Evolutionary conservation across 176 grass and related monocot species (phyloP), one percentile per base, ranked within the genome.

Genomic region (Puya raimondii): DNA sequence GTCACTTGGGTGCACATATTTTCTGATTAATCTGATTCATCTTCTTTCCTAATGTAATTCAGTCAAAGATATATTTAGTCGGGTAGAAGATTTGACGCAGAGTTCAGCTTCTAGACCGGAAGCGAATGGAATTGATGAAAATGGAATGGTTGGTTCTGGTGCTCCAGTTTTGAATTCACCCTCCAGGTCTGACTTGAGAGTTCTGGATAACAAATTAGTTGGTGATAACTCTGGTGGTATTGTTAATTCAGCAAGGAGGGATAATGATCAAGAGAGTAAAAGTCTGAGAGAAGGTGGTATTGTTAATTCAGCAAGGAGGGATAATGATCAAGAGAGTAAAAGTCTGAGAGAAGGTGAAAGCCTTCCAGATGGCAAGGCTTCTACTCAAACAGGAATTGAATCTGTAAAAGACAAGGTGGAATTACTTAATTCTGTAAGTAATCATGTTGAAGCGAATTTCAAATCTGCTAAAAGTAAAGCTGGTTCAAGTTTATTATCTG

Each of bases 61-160:
- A 97, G 90, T 81, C 58, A 74, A 50, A 49, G 1, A 50, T 68
- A 70, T 91, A 64, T 80, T 99, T 51, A 99, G 88, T 72, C 74
- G 58, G 68, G 73, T 42, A 42, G 33, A 88, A 88, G 72, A 82
- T 52, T 70, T 79, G 58, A 67, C 79, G 71, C 23, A 68, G 47
- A 63, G 47, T 64, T 53, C 29, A 26, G 70, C 2, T 83, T 64
- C 47, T 14, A 66, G 21, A 48, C 27, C 48, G 18, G 76, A 58
- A 51, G 12, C 22, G 42, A 74, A 42, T 22, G 56, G 9, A 61
- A 61, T 61, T 26, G 47, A 49, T 26, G 61, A 21, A 18, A 52
- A 16, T 26, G 49, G n/a, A 29, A 66, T 53, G 64, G 61, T 23
- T 42, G n/a, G 49, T 65, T 48, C 33, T 29, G 12, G 22, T 65